phyloP scores from a whole-genome alignment of 495 filamentous ascomycete species.

The Apodospora peruviana region DNA sequence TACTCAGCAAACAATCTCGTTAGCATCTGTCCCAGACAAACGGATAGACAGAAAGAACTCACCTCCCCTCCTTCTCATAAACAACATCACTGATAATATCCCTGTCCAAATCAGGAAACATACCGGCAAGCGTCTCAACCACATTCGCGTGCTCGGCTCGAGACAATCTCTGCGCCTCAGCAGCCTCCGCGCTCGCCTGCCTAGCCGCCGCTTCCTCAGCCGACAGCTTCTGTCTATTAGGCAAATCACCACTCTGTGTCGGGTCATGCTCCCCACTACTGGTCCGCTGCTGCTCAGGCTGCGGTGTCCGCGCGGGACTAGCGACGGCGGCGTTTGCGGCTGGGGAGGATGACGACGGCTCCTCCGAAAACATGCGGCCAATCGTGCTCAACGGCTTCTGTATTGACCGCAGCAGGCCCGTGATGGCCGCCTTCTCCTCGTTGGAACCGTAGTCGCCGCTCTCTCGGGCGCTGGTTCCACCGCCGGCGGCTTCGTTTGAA shows the following conservation, averaged over 20 bases:
- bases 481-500: conserved; percentile 32
- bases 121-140: conserved; percentile 83
- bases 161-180: conserved; percentile 81
- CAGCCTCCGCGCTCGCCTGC: conserved; percentile 88
- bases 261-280: not conserved
- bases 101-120: conserved; percentile 88
- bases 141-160: conserved; percentile 81
- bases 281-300: conserved; percentile 37
- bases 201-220: conserved; percentile 90
- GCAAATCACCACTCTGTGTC: conserved; percentile 12
- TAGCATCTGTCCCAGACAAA: not conserved
- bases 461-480: no score
- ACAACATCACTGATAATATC: conserved; percentile 95
- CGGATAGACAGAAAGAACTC: conserved; percentile 28
- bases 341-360: conserved; percentile 36
- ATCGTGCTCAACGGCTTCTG: conserved; percentile 89
- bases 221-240: conserved; percentile 42
- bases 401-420: conserved; percentile 83
- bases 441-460: conserved; percentile 35
- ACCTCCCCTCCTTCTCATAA: conserved; percentile 86
- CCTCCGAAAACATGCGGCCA: conserved; percentile 95
- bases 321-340: conserved; percentile 30
- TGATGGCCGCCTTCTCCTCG: conserved; percentile 73
- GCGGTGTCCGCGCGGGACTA: conserved; percentile 53
- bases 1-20: conserved; percentile 24